Conservation (phyloP, 768 basidiomycete species). For the Stropharia rugosoannulata region DNA sequence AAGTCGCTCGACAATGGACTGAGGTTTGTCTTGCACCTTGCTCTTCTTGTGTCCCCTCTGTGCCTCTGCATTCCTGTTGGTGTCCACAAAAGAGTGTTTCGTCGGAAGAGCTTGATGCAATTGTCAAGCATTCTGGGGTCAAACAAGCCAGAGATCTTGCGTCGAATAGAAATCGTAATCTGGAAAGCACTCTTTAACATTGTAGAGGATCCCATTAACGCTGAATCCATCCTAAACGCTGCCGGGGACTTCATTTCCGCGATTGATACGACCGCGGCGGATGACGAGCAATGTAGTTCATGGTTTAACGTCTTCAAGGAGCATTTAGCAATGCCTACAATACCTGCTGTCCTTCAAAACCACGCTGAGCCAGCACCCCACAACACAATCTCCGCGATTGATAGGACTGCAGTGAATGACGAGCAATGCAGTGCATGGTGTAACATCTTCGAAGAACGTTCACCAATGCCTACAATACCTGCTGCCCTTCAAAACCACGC, state of each 20-base stretch:
- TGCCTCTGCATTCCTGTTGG: background rate
- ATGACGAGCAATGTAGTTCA: background rate
- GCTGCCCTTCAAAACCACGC: background rate
- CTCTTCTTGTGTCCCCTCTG: background rate
- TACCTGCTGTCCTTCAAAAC: background rate
- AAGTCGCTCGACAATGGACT: background rate
- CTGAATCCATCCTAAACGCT: background rate
- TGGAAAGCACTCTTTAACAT: background rate
- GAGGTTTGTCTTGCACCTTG: conserved; percentile 1
- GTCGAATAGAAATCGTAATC: background rate
- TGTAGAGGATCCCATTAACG: background rate
- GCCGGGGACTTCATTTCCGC: background rate
- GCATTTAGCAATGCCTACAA: background rate
- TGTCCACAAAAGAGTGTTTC: background rate
- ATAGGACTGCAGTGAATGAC: background rate
- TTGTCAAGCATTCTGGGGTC: background rate
- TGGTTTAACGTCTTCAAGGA: background rate
- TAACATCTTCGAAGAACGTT: background rate
- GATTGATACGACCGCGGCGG: background rate
- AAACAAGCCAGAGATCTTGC: background rate
- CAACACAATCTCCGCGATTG: background rate
- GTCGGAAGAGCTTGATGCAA: background rate
- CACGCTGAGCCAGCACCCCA: background rate
- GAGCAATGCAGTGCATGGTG: background rate
- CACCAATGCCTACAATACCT: no score